Base-by-base conservation (phyloP, 176 grass and related monocot genomes). In the Cenchrus fungigraminus region DNA sequence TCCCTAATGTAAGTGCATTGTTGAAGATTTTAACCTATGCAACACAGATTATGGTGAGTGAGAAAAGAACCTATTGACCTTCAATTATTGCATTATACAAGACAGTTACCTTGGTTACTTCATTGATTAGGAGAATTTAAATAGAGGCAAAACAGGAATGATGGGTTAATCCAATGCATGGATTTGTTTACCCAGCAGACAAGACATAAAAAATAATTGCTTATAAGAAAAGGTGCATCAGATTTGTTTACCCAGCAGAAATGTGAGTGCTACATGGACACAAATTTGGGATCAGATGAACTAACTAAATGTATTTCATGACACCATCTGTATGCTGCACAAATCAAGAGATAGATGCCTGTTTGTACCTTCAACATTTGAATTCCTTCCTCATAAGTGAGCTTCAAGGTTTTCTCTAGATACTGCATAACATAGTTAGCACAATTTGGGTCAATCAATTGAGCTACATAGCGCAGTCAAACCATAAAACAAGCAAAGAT, bases 321-420 rank as follows among this genome's bases (percentile, higher is more conserved):
- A 0, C 9, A 0, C 9, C 51, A 56, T 57, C 12, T 60, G 58
- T 59, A 59, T 59, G 19, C 56, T 59, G 20, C 56, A 59, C 8
- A 60, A 11, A 22, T 9, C n/a, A 62, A 87, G 13, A 31, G 51
- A 4, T 45, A 54, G 59, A n/a, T 28, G n/a, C 16, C 52, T 12
- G n/a, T 50, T 50, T 44, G 55, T 89, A 99, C 97, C 97, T 96
- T 92, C 67, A 99, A 58, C 97, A 99, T 99, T 85, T 92, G 63
- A 65, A 96, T 88, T 31, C 97, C 97, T 77, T 96, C 97, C 40
- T 89, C 85, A 71, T 96, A 99, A 50, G 90, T 88, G 25, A 99
- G 88, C 83, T 81, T 91, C 87, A 99, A 89, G 1, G 97, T 96
- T 83, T 99, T 87, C 61, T 85, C 90, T 57, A 99, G 85, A 81